These are phyloP conservation scores for Colletotrichum lini DNA, from an alignment of 2,329 filamentous ascomycete species.

Conservation along the genomic window DNA sequence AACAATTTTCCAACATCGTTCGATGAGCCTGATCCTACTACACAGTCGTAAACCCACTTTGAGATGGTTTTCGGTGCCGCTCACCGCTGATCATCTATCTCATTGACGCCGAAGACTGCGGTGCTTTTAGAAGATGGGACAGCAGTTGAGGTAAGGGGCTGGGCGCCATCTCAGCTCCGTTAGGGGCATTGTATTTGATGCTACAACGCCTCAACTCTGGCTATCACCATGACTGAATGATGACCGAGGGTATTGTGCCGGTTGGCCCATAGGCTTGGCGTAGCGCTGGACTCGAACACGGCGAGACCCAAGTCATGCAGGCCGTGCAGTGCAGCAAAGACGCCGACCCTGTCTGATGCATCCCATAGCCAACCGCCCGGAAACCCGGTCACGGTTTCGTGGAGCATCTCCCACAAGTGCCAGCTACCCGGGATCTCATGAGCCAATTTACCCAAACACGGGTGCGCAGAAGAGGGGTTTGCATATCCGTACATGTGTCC, in stretches of 20 bases:
- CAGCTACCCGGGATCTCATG: not conserved
- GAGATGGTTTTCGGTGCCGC: too few relatives aligned
- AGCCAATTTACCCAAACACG: not conserved
- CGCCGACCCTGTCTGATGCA: not conserved
- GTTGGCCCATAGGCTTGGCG: not conserved
- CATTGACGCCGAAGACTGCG: too few relatives aligned
- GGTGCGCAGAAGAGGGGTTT: not conserved
- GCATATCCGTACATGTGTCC: not conserved
- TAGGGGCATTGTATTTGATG: too few relatives aligned
- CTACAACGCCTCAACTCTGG: not conserved
- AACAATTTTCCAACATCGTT: too few relatives aligned
- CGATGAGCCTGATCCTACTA: too few relatives aligned
- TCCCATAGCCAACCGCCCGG: not conserved
- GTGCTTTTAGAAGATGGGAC: too few relatives aligned
- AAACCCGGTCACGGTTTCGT: constrained; percentile 4
- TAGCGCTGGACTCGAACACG: not conserved
- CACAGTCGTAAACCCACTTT: too few relatives aligned
- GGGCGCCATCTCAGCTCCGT: too few relatives aligned
- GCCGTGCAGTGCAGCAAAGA: not conserved
- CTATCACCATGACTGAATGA: not conserved
- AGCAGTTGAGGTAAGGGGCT: too few relatives aligned
- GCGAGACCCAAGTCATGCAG: not conserved
- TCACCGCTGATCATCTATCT: too few relatives aligned
- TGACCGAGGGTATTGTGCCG: not conserved
- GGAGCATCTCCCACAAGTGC: not conserved